These are phyloP conservation scores for Heterobasidion irregulare DNA, from an alignment of 1,284 basidiomycete genomes.

Conservation along the genomic window DNA sequence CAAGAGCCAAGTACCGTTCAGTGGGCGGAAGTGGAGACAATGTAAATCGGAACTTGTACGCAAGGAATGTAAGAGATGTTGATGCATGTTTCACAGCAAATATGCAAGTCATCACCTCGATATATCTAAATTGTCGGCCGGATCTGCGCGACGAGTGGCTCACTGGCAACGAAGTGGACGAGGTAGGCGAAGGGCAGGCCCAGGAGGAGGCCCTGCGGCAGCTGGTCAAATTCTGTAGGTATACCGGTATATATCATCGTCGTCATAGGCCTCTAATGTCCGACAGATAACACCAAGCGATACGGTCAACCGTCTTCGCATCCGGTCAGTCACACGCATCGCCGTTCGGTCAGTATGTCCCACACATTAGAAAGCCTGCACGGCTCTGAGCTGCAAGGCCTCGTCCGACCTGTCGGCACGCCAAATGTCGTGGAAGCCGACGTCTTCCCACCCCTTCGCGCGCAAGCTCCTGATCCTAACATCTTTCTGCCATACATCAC, in stretches of 20 bases:
- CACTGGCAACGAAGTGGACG: constrained; percentile 88
- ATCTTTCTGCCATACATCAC: constrained; percentile 80
- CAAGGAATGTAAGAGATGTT: constrained; percentile 1
- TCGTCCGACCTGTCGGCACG: constrained; percentile 68
- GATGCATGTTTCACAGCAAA: constrained; percentile 54
- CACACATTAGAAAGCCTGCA: constrained; percentile 72
- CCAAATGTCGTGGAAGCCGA: constrained; percentile 72
- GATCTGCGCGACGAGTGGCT: constrained; percentile 98
- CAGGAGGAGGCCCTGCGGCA: constrained; percentile 96
- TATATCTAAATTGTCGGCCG: constrained; percentile 95
- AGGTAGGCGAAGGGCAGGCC: constrained; percentile 81
- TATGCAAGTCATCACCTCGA: constrained; percentile 99
- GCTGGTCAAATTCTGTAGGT: constrained; percentile 89
- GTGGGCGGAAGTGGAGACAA: constrained; percentile 97
- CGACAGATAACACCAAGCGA: constrained; percentile 70
- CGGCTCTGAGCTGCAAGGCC: constrained; percentile 63
- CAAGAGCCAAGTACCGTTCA: constrained; percentile 98
- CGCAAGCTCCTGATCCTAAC: constrained; percentile 75
- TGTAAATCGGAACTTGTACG: constrained; percentile 41
- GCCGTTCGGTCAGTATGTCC: constrained; percentile 72
- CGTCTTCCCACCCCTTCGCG: constrained; percentile 76
- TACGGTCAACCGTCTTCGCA: constrained; percentile 62
- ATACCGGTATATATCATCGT: neutral
- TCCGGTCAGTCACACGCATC: constrained; percentile 50
- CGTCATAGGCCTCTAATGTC: neutral